These are phyloP conservation scores for Yamadazyma kitorensis DNA, from an alignment of 805 yeast species.

Conservation along the genomic window DNA sequence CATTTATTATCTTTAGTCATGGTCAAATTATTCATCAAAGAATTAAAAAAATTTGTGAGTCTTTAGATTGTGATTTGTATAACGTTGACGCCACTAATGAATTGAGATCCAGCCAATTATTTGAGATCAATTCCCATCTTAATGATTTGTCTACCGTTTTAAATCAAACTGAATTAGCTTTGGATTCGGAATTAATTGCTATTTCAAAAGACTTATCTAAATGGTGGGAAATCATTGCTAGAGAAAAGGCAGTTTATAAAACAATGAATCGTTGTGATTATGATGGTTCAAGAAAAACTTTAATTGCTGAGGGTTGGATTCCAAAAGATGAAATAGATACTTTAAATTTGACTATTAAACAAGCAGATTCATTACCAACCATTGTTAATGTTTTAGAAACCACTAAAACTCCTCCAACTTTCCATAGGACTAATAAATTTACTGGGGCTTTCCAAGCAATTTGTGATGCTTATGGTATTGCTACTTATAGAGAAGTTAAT, in stretches of 20 bases:
- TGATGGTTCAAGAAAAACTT: slow-evolving; percentile 78
- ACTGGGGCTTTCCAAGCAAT: slow-evolving; percentile 90
- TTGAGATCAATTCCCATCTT: slow-evolving; percentile 24
- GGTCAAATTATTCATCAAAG: slow-evolving; percentile 72
- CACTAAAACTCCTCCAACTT: slow-evolving; percentile 89
- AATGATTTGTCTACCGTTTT: slow-evolving; percentile 35
- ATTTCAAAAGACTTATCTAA: slow-evolving; percentile 70
- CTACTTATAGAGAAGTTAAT: slow-evolving; percentile 90
- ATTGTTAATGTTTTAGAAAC: slow-evolving; percentile 62
- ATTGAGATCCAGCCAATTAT: slow-evolving; percentile 30
- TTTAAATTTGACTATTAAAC: slow-evolving; percentile 66
- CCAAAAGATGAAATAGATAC: slow-evolving; percentile 72
- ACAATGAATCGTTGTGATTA: slow-evolving; percentile 77
- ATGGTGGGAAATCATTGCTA: slow-evolving; percentile 61
- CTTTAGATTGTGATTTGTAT: slow-evolving; percentile 80
- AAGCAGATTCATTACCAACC: slow-evolving; percentile 54
- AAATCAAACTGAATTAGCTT: slow-evolving; percentile 50
- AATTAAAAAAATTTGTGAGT: slow-evolving; percentile 80
- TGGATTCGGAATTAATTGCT: slow-evolving; percentile 73
- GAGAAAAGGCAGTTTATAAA: slow-evolving; percentile 81
- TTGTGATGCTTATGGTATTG: slow-evolving; percentile 93
- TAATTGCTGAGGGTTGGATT: slow-evolving; percentile 96
- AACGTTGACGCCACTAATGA: slow-evolving; percentile 46
- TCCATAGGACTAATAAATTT: slow-evolving; percentile 90
- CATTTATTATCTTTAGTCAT: slow-evolving; percentile 88